Base-by-base conservation (phyloP, 305 asterid genomes). In the Coffea humblotiana region DNA sequence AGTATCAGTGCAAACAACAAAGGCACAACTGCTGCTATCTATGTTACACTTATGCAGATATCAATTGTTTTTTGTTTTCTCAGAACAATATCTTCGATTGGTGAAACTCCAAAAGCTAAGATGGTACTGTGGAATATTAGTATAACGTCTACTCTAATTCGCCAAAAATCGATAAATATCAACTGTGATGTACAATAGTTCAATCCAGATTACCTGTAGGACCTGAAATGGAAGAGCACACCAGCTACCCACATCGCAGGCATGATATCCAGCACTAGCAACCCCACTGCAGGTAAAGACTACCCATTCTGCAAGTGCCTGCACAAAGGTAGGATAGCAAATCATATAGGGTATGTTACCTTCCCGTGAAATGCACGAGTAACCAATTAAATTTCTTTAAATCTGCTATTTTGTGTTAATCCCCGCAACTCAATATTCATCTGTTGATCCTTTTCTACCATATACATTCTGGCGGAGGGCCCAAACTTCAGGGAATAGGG, bases 251-350 rank as follows among this genome's bases (percentile, higher is more conserved):
- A 90, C 91, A 81, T 95, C 98, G 61, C 98, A 95, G 47, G 97
- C 91, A 77, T 95, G 98, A 83, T 95, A 95, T 68, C 93, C 78
- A 45, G 92, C 97, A 75, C 98, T 94, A 60, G 98, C 87, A 76
- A 89, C 83, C 60, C 98, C 98, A 68, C 98, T 92, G 70, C 89
- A 92, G 49, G 91, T 92, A 88, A 84, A 95, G 47, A 95, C 89
- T 78, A 93, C 88, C 96, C 96, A 95, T 85, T 95, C 98, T 79
- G 98, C 93, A 82, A 91, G 92, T 81, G 98, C 98, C 98, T 95
- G 82, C 64, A 77, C 43, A 6, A 52, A 10, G 4, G 25, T 3
- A 32, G 35, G 10, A 27, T 4, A 37, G 80, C n/a, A 3, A 51
- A 73, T 73, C 43, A 73, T 15, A 3, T 23, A 72, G 23, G 27